Conservation (phyloP, 495 filamentous ascomycete genomes). For the Mytilinidion resinicola region DNA sequence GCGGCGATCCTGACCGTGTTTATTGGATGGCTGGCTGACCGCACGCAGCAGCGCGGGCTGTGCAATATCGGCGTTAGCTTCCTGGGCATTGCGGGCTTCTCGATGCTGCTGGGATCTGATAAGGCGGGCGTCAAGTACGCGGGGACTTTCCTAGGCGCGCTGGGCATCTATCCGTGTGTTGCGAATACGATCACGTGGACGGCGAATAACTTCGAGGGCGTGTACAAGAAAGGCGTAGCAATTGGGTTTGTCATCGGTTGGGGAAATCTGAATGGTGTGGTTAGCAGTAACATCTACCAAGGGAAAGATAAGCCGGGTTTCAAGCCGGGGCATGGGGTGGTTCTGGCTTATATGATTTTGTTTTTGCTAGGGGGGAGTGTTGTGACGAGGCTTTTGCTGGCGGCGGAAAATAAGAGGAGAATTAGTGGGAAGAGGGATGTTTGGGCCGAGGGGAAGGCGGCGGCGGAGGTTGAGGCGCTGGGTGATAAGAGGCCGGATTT, state of each 20-base stretch:
- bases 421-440: constrained; percentile 60
- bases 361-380: constrained; percentile 57
- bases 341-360: constrained; percentile 54
- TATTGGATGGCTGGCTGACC: constrained; percentile 74
- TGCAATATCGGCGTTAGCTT: constrained; percentile 71
- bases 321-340: constrained; percentile 51
- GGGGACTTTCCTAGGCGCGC: constrained; percentile 75
- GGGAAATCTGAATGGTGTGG: constrained; percentile 88
- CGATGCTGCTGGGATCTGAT: constrained; percentile 62
- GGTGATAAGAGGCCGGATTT: constrained; percentile 78
- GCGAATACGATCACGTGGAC: constrained; percentile 89
- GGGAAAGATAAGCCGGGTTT: constrained; percentile 49
- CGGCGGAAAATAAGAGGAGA: constrained; percentile 57
- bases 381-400: constrained; percentile 59
- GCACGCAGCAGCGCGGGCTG: constrained; percentile 67
- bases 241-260: constrained; percentile 69
- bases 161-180: constrained; percentile 89
- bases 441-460: constrained; percentile 54
- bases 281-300: constrained; percentile 68
- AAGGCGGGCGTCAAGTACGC: constrained; percentile 66
- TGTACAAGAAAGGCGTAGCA: constrained; percentile 85
- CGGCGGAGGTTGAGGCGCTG: constrained; percentile 52
- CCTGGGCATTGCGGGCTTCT: constrained; percentile 70
- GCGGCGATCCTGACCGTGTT: constrained; percentile 71
- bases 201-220: constrained; percentile 84